phyloP scores from a whole-genome alignment of 768 basidiomycete species.

The Tricholoma furcatifolium region DNA sequence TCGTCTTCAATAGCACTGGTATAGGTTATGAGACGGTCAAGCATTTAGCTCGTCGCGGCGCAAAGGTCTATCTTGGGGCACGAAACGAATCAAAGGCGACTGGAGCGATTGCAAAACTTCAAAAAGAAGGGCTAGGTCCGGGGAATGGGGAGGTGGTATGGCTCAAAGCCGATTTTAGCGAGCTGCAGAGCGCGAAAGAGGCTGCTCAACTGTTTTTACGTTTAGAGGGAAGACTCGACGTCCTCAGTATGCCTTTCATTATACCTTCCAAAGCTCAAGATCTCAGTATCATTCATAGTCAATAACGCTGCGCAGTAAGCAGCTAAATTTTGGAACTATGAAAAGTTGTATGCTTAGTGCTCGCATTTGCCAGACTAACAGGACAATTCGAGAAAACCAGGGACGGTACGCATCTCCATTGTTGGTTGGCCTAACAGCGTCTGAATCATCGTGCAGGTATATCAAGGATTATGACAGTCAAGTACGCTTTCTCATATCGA shows the following conservation, averaged over 20 bases:
- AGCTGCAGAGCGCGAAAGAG: slow-evolving; percentile 29
- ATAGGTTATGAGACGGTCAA: slow-evolving; percentile 47
- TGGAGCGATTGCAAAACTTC: slow-evolving; percentile 22
- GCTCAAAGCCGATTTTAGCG: slow-evolving; percentile 36
- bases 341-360: not conserved
- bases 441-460: slow-evolving; percentile 5
- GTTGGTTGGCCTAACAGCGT: not conserved
- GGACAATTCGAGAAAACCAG: slow-evolving; percentile 20
- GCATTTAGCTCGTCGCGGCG: slow-evolving; percentile 45
- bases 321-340: no score
- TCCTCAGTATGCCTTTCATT: slow-evolving; percentile 14
- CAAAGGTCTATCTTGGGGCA: slow-evolving; percentile 52
- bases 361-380: slow-evolving; percentile 17
- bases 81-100: slow-evolving; percentile 34
- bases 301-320: slow-evolving; percentile 26
- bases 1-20: slow-evolving; percentile 31
- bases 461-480: slow-evolving; percentile 21
- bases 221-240: slow-evolving; percentile 20
- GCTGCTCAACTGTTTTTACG: slow-evolving; percentile 33
- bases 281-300: slow-evolving; percentile 10
- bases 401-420: slow-evolving; percentile 18
- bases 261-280: not conserved
- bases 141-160: slow-evolving; percentile 31
- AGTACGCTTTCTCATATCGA: slow-evolving; percentile 14
- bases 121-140: slow-evolving; percentile 27